Conservation (phyloP, 1,139 yeast species). For the Kluyveromyces marxianus region DNA sequence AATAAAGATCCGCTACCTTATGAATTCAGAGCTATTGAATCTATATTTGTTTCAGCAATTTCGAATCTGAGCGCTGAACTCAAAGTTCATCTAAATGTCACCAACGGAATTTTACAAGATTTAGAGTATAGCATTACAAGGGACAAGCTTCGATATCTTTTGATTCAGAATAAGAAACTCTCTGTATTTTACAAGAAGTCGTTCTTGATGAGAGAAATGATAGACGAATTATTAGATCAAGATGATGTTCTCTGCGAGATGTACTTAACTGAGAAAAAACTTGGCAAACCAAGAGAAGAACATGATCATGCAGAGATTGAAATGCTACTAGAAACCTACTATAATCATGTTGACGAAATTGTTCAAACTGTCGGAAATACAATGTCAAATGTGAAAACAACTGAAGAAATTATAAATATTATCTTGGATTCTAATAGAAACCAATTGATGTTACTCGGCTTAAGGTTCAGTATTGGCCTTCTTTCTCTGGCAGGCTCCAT, state of each 20-base stretch:
- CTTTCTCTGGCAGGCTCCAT: conserved; percentile 51
- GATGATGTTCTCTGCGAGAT: conserved; percentile 69
- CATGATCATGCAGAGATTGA: conserved; percentile 63
- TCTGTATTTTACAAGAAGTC: conserved; percentile 82
- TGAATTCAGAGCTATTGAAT: conserved; percentile 86
- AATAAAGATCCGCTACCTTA: conserved; percentile 37
- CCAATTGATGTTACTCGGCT: conserved; percentile 64
- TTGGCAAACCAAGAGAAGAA: conserved; percentile 16
- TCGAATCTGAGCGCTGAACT: conserved; percentile 81
- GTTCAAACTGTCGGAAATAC: conserved; percentile 71
- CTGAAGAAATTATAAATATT: conserved; percentile 75
- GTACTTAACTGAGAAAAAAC: conserved; percentile 46
- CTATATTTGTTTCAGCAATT: conserved; percentile 77
- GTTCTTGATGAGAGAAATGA: conserved; percentile 68
- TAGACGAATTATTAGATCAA: conserved; percentile 82
- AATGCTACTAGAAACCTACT: conserved; percentile 66
- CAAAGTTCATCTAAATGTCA: conserved; percentile 61
- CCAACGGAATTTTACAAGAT: conserved; percentile 73
- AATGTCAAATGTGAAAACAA: conserved; percentile 63
- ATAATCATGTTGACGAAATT: conserved; percentile 70
- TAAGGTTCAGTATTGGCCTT: conserved; percentile 61
- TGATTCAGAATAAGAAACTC: conserved; percentile 74
- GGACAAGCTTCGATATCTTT: conserved; percentile 67
- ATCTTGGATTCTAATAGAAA: conserved; percentile 74
- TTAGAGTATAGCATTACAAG: conserved; percentile 82